These are phyloP conservation scores for Apodospora peruviana DNA, from an alignment of 495 filamentous ascomycete species.

Conservation along the genomic window DNA sequence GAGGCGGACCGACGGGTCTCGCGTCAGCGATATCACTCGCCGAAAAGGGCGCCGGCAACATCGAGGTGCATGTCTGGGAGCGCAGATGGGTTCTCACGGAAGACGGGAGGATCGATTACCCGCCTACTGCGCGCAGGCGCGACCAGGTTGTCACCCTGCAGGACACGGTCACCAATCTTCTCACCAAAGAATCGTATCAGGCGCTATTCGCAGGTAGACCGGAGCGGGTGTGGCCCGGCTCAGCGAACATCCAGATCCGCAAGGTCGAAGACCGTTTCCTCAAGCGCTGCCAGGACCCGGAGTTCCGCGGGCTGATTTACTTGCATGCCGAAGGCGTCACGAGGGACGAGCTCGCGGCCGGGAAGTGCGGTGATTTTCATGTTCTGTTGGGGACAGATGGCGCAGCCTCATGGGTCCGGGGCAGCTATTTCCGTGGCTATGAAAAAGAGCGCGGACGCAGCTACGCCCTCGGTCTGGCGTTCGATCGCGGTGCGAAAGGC, in stretches of 20 bases:
- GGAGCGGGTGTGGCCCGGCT: constrained; percentile 29
- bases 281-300: constrained; percentile 24
- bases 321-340: constrained; percentile 29
- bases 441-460: constrained; percentile 33
- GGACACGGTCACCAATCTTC: constrained; percentile 26
- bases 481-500: constrained; percentile 23
- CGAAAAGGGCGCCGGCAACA: constrained; percentile 25
- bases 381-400: constrained; percentile 33
- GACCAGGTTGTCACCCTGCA: constrained; percentile 32
- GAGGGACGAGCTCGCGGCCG: constrained; percentile 21
- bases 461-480: constrained; percentile 32
- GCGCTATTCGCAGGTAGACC: constrained; percentile 26
- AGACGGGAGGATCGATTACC: constrained; percentile 21
- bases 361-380: constrained; percentile 34
- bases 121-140: constrained; percentile 18
- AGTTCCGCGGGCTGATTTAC: constrained; percentile 28
- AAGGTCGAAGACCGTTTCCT: constrained; percentile 37
- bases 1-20: constrained; percentile 30
- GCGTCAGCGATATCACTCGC: constrained; percentile 32
- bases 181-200: constrained; percentile 19
- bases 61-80: constrained; percentile 31
- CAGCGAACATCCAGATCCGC: constrained; percentile 33
- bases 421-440: constrained; percentile 31
- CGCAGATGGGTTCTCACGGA: constrained; percentile 19
- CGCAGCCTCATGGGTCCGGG: constrained; percentile 29